Percentiles rank a stretch among this genome's conserved stretches.
Conservation (phyloP, 768 basidiomycete species). For the Pleurotus eryngii region DNA sequence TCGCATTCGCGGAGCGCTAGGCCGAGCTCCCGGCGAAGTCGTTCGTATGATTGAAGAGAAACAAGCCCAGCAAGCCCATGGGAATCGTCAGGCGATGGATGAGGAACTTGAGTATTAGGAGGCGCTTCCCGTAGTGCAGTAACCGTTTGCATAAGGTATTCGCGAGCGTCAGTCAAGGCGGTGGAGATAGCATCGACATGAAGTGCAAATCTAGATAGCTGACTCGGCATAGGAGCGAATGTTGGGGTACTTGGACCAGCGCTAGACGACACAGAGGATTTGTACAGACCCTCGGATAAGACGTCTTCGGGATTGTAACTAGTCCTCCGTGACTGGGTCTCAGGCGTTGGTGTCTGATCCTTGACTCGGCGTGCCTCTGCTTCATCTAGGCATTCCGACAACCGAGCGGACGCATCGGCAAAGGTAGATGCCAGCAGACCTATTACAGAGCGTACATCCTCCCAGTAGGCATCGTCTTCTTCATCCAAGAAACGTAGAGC, state of each 20-base stretch:
- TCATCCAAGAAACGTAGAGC: conserved; percentile 72
- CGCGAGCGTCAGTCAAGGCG: conserved; percentile 69
- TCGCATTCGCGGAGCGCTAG: conserved; percentile 80
- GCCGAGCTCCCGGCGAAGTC: conserved; percentile 72
- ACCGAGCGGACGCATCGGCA: conserved; percentile 57
- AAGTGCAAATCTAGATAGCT: conserved; percentile 63
- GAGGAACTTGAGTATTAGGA: conserved; percentile 2
- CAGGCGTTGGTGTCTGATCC: conserved; percentile 48
- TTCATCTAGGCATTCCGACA: conserved; percentile 62
- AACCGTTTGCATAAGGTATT: conserved; percentile 63
- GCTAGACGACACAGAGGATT: background rate
- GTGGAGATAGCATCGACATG: conserved; percentile 70
- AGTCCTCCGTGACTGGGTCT: conserved; percentile 13
- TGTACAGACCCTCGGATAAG: conserved; percentile 8
- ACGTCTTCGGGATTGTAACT: conserved; percentile 20
- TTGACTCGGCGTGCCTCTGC: conserved; percentile 48
- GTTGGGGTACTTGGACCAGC: conserved; percentile 26
- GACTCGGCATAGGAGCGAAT: conserved; percentile 75
- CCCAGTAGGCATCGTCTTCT: conserved; percentile 80
- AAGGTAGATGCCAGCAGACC: conserved; percentile 64
- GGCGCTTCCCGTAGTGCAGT: conserved; percentile 42
- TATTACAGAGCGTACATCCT: conserved; percentile 77
- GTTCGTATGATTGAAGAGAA: conserved; percentile 70
- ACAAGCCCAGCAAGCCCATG: conserved; percentile 31
- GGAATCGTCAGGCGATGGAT: conserved; percentile 9